Base-by-base conservation (phyloP, 2,329 filamentous ascomycete genomes). In the Fusarium redolens region DNA sequence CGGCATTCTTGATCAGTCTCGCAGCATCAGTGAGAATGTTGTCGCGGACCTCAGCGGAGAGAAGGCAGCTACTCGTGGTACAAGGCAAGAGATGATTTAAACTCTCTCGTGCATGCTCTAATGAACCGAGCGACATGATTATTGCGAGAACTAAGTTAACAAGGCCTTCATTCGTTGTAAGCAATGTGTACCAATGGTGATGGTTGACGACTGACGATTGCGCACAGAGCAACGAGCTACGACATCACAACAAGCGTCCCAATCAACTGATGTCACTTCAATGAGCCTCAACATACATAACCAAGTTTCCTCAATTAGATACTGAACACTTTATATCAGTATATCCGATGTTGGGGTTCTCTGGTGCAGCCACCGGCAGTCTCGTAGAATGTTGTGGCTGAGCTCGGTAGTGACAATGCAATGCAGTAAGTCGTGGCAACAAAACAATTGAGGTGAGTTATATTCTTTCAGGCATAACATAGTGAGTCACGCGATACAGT, bases 231-330 rank as follows among this genome's bases (percentile, higher is more conserved):
- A 17, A 52, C 13, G 9, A 52, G 50, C 7, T 13, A 3, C 6
- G 22, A 35, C 50, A 15, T n/a, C 22, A 35, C 7, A 38, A n/a
- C 18, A 28, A 1, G 3, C 9, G 13, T 9, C 7, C 7, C n/a
- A 51, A 11, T 12, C 1, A 3, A 6, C 10, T 12, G 0, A 15
- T 28, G n/a, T 8, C 33, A 1, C 2, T 8, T 12, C 2, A 15
- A 18, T 10, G 1, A 18, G 4, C 14, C 5, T 5, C 0, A 4
- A 4, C 1, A 20, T 22, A 10, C 0, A 20, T 3, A 15, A 12
- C 0, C 0, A 15, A 14, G 12, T 5, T 7, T 14, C 0, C 0
- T 20, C 0, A 11, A 3, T 15, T 20, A 1, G 4, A 3, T 2
- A 5, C 0, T 0, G 7, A 10, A n/a, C 0, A 22, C 0, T 22